Evolutionary conservation across 768 basidiomycete species (phyloP).

Genomic region (Rickenella mellea): DNA sequence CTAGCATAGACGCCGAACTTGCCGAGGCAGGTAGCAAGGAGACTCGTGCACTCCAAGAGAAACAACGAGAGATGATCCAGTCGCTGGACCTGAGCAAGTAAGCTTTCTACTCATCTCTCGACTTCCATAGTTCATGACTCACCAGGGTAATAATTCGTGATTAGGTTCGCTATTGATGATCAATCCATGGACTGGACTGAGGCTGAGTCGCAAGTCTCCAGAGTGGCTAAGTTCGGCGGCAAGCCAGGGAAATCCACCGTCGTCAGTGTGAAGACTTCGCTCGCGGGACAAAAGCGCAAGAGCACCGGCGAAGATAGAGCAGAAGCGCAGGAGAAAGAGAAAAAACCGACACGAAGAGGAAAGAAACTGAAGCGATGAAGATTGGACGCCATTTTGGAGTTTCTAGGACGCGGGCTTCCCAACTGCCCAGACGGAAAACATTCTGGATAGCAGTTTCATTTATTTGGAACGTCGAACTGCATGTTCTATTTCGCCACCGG

Average conservation of each 20-base stretch:
- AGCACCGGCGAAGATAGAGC: conserved; percentile 29
- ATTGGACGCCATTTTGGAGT: too few species aligned
- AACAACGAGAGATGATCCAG: conserved; percentile 83
- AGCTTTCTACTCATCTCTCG: conserved; percentile 23
- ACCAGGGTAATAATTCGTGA: conserved; percentile 1
- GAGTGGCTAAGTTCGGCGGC: conserved; percentile 25
- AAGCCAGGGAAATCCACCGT: conserved; percentile 50
- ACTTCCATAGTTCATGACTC: conserved; percentile 1
- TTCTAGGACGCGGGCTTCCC: too few species aligned
- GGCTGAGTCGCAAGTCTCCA: conserved; percentile 65
- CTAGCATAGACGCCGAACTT: conserved; percentile 54
- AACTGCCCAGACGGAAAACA: too few species aligned
- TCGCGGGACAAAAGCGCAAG: conserved; percentile 52
- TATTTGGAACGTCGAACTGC: too few species aligned
- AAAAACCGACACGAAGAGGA: conserved; percentile 31
- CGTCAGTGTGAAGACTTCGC: conserved; percentile 57
- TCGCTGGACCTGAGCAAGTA: conserved; percentile 83
- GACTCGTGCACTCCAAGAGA: conserved; percentile 42
- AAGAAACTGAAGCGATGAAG: conserved; percentile 30
- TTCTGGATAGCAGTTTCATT: too few species aligned
- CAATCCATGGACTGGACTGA: conserved; percentile 59
- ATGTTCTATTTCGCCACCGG: too few species aligned
- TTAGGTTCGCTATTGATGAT: conserved; percentile 51
- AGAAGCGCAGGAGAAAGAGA: conserved; percentile 20
- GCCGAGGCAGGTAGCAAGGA: conserved; percentile 69